A percentile compares a stretch with the other conserved stretches of the same genome.
Conservation (phyloP, 2,329 filamentous ascomycete species). For the Nigrospora sphaerica region DNA sequence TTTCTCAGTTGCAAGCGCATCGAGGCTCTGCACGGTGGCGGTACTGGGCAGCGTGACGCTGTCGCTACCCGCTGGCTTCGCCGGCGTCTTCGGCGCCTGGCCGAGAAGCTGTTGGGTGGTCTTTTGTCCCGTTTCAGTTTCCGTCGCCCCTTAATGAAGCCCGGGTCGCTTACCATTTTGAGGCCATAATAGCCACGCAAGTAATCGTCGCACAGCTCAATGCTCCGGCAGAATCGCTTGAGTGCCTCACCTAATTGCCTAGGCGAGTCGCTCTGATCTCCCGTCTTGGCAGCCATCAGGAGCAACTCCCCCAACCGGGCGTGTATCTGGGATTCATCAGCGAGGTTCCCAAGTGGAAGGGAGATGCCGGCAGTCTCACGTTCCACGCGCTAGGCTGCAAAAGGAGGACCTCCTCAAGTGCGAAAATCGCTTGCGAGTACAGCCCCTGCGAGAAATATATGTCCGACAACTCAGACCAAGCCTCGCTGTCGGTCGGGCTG, state of each 20-base stretch:
- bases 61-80: slow-evolving; percentile 38
- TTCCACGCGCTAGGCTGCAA: slow-evolving; percentile 93
- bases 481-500: slow-evolving; percentile 83
- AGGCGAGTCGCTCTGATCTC: slow-evolving; percentile 29
- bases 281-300: slow-evolving; percentile 57
- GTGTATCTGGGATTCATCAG: slow-evolving; percentile 59
- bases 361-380: slow-evolving; percentile 42
- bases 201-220: slow-evolving; percentile 92
- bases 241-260: slow-evolving; percentile 64
- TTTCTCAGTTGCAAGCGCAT: slow-evolving; percentile 66
- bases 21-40: slow-evolving; percentile 58
- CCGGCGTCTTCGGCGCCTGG: slow-evolving; percentile 30
- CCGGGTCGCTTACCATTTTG: slow-evolving; percentile 54
- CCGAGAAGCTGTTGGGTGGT: slow-evolving; percentile 43
- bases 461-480: slow-evolving; percentile 87
- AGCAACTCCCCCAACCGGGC: slow-evolving; percentile 78
- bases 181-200: slow-evolving; percentile 88
- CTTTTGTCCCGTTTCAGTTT: slow-evolving; percentile 30
- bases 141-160: background rate
- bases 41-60: slow-evolving; percentile 47
- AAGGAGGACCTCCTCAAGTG: slow-evolving; percentile 83
- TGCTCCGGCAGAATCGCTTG: slow-evolving; percentile 79
- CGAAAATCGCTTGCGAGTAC: slow-evolving; percentile 77
- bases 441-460: slow-evolving; percentile 75
- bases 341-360: slow-evolving; percentile 3